These are phyloP conservation scores for Juglanconis oblonga DNA, from an alignment of 2,329 filamentous ascomycete genomes.

Conservation along the genomic window DNA sequence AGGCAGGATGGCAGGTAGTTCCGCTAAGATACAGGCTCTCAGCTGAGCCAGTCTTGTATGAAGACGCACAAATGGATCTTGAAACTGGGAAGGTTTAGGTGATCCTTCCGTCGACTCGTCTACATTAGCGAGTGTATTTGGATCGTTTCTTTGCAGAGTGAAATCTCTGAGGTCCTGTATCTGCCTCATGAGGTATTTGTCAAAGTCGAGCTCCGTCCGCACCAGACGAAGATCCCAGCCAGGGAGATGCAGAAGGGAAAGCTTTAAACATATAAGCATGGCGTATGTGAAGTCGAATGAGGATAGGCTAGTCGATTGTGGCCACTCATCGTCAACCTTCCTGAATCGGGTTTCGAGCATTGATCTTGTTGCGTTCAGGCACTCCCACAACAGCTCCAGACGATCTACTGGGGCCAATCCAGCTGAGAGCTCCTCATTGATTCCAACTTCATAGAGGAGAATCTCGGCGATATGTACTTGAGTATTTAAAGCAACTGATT, in stretches of 20 bases:
- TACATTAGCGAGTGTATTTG: conserved; percentile 29
- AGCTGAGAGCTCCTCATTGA: conserved; percentile 36
- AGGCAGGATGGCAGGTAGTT: conserved; percentile 8
- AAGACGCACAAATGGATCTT: conserved; percentile 8
- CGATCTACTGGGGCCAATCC: conserved; percentile 36
- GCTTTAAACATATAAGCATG: conserved; percentile 43
- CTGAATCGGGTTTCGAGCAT: conserved; percentile 35
- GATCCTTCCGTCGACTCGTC: too few relatives aligned
- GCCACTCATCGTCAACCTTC: conserved; percentile 25
- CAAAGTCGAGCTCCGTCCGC: conserved; percentile 34
- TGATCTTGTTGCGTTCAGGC: conserved; percentile 36
- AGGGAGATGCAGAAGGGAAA: conserved; percentile 42
- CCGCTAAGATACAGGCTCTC: conserved; percentile 3
- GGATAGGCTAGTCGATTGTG: conserved; percentile 40
- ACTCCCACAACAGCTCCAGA: conserved; percentile 44
- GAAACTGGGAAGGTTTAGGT: not conserved
- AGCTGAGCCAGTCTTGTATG: conserved; percentile 7
- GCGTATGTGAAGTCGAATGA: conserved; percentile 47
- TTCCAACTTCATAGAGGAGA: conserved; percentile 44
- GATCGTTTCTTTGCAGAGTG: conserved; percentile 22
- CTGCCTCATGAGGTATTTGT: conserved; percentile 28
- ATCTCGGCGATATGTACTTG: conserved; percentile 44
- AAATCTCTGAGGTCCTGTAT: conserved; percentile 28
- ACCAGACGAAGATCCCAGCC: conserved; percentile 43
- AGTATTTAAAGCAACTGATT: conserved; percentile 35